A percentile compares a stretch with the other conserved stretches of the same genome.
Conservation (phyloP, 83 land plant species). For the Picea abies region DNA sequence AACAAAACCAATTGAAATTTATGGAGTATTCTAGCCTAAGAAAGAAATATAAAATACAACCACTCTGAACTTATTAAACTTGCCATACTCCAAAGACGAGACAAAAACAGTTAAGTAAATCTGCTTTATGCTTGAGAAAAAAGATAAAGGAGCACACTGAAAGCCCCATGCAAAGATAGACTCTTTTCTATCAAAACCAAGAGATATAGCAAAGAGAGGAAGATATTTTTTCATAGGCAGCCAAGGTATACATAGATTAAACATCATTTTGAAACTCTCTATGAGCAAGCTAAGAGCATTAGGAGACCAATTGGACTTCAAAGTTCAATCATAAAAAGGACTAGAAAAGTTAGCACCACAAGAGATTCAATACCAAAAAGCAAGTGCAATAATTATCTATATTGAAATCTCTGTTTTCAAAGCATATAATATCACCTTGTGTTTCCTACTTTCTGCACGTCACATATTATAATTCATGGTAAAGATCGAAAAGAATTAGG, state of each 20-base stretch:
- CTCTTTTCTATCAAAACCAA: background rate
- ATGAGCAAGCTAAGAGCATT: background rate
- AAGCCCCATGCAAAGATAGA: background rate
- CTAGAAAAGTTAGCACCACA: background rate
- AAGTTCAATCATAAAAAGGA: background rate
- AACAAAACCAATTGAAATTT: background rate
- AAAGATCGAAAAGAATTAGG: background rate
- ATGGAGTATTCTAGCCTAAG: background rate
- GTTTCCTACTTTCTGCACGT: background rate
- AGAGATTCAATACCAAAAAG: background rate
- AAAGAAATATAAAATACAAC: background rate
- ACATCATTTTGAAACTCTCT: background rate
- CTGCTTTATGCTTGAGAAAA: background rate
- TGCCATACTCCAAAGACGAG: background rate
- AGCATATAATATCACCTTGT: background rate
- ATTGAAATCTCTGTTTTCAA: background rate
- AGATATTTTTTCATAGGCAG: background rate
- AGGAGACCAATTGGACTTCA: background rate
- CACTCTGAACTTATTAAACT: background rate
- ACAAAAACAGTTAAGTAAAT: background rate
- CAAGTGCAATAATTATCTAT: background rate
- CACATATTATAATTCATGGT: background rate
- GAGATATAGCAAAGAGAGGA: background rate
- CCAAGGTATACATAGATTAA: background rate
- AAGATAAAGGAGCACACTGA: background rate